Conservation (phyloP, 495 filamentous ascomycete species). For the Elaphomyces granulatus region DNA sequence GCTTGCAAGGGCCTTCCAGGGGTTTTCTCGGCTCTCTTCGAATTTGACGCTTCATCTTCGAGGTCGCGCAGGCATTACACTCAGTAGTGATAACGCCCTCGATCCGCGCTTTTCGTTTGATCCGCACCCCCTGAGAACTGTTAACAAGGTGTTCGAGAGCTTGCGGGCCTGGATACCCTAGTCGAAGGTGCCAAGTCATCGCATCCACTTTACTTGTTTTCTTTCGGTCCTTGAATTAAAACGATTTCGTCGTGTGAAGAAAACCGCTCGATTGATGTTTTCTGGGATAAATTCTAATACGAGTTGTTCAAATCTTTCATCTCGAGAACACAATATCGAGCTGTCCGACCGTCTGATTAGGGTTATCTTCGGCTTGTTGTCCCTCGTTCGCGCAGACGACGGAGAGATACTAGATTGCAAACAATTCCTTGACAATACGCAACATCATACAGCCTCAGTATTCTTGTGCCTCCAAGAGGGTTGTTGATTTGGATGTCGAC, state of each 20-base stretch:
- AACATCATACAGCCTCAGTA: not conserved
- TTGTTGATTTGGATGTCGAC: not conserved
- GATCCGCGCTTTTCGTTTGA: not conserved
- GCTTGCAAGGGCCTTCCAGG: not conserved
- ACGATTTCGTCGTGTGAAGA: not conserved
- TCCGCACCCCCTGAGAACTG: not conserved
- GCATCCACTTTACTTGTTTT: not conserved
- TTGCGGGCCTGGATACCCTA: constrained; percentile 3
- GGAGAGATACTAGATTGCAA: constrained; percentile 1
- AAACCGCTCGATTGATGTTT: not conserved
- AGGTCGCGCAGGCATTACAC: constrained; percentile 1
- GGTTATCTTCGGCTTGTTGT: not conserved
- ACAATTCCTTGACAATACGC: not conserved
- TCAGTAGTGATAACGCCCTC: not conserved
- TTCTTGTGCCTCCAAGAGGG: not conserved
- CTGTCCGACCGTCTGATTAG: not conserved
- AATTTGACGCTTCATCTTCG: not conserved
- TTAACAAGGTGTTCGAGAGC: not conserved
- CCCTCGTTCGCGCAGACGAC: not conserved
- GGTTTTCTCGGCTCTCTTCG: constrained; percentile 2
- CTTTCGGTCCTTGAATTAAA: constrained; percentile 2
- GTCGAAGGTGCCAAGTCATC: constrained; percentile 1
- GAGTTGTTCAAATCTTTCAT: not conserved
- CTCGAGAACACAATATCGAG: not conserved
- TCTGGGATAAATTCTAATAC: constrained; percentile 1